A percentile compares a stretch with the other conserved stretches of the same genome.
Conservation (phyloP, 139 green algal genomes). For the Auxenochlorella protothecoides region DNA sequence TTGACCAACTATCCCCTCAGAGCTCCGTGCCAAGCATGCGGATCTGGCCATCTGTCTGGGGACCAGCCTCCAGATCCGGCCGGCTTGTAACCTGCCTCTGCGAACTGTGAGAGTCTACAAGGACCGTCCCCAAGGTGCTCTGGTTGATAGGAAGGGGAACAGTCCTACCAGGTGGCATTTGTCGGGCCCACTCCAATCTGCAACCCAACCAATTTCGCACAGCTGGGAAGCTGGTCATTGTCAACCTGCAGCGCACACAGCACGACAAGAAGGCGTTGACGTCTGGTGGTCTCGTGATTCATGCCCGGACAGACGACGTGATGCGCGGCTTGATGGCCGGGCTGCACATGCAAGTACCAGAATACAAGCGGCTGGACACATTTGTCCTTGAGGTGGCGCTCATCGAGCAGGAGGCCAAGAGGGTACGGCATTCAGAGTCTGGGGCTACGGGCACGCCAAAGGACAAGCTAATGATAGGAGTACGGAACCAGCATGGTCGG, state of each 20-base stretch:
- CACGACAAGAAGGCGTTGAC: slow-evolving; percentile 40
- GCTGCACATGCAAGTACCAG: slow-evolving; percentile 7
- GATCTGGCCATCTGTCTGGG: slow-evolving; percentile 74
- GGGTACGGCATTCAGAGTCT: no score
- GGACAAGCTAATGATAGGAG: no score
- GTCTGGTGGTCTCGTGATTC: slow-evolving; percentile 26
- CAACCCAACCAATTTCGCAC: background rate
- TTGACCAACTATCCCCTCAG: no score
- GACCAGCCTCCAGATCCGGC: slow-evolving; percentile 83
- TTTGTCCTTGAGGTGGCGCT: background rate
- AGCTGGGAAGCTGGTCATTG: slow-evolving; percentile 70
- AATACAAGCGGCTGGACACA: slow-evolving; percentile 3
- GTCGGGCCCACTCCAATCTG: no score
- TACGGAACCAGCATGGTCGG: no score
- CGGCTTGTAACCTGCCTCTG: slow-evolving; percentile 73
- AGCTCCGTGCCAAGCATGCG: slow-evolving; percentile 9
- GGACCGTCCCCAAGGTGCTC: background rate
- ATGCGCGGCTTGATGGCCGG: slow-evolving; percentile 6
- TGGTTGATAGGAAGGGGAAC: no score
- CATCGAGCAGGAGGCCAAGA: no score
- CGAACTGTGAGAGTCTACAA: slow-evolving; percentile 26
- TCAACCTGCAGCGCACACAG: slow-evolving; percentile 75
- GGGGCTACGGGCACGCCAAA: no score
- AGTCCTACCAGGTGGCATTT: no score
- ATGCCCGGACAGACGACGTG: slow-evolving; percentile 24